phyloP scores from a whole-genome alignment of 306 rosid species.

The apple (Malus domestica) region ASM211411v1 NC_041793.1:24216501-24217000 shows the following conservation, averaged over 20 bases:
- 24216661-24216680: background rate
- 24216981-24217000: constrained; percentile 29
- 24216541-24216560: constrained; percentile 21
- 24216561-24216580: background rate
- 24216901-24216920: background rate
- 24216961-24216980: constrained; percentile 36
- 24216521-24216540: constrained; percentile 34
- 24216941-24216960: constrained; percentile 39
- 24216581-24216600: background rate
- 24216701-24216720: background rate
- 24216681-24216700: background rate
- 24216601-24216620: background rate
- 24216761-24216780: background rate
- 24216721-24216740: background rate
- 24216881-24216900: too few relatives aligned
- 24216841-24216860: background rate
- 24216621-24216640: background rate
- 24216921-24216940: background rate
- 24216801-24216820: background rate
- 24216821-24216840: background rate
- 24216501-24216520: constrained; percentile 34
- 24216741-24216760: background rate
- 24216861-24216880: background rate
- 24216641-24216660: background rate
- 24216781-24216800: background rate